Conservation (phyloP, 2,329 filamentous ascomycete species). For the Colletotrichum sidae region DNA sequence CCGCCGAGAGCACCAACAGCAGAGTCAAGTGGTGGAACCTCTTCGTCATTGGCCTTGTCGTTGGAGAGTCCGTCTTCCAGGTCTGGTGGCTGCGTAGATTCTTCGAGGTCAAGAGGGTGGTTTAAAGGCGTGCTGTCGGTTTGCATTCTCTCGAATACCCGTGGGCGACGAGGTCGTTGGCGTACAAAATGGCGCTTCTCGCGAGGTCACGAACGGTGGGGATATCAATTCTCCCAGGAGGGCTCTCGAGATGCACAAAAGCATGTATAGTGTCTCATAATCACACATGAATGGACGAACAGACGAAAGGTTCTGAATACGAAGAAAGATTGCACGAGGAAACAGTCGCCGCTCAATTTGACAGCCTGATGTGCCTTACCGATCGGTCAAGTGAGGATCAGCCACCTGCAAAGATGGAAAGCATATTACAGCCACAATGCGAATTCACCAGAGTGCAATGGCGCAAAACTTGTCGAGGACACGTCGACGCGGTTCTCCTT, state of each 20-base stretch:
- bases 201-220: neutral
- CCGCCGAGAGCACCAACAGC: constrained; percentile 96
- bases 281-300: constrained; percentile 28
- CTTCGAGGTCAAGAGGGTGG: constrained; percentile 85
- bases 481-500: no score
- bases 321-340: neutral
- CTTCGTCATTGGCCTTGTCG: constrained; percentile 89
- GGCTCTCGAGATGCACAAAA: neutral
- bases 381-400: no score
- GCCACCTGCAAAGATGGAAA: no score
- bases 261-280: constrained; percentile 31
- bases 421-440: no score
- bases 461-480: no score
- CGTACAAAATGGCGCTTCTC: constrained; percentile 15
- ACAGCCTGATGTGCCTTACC: no score
- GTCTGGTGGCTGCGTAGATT: constrained; percentile 99
- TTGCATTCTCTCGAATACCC: constrained; percentile 14
- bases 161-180: constrained; percentile 22
- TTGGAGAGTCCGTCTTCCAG: constrained; percentile 95
- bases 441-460: no score
- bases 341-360: neutral
- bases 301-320: constrained; percentile 14
- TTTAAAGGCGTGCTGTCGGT: constrained; percentile 53
- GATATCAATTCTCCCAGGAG: neutral
- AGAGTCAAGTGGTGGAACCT: constrained; percentile 99